A percentile compares a stretch with the other conserved stretches of the same genome.
Evolutionary conservation across 495 filamentous ascomycete genomes (phyloP).

Genomic region (Lophium mytilinum): DNA sequence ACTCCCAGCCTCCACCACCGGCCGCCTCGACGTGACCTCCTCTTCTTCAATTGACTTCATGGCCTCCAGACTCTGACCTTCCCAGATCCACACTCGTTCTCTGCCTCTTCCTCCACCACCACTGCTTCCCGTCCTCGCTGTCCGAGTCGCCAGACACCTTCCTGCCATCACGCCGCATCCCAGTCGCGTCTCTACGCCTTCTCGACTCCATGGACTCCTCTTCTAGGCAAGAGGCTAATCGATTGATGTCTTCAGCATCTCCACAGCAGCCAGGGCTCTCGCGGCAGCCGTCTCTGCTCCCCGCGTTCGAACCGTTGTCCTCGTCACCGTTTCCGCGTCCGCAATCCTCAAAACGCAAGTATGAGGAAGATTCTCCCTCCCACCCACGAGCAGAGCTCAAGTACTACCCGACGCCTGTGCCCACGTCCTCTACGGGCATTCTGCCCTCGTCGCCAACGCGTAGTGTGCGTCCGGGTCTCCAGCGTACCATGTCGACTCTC

Average conservation of each 20-base stretch:
- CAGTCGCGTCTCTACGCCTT: constrained; percentile 12
- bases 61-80: constrained; percentile 5
- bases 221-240: background rate
- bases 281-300: constrained; percentile 59
- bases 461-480: constrained; percentile 45
- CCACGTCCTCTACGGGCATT: constrained; percentile 87
- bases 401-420: constrained; percentile 83
- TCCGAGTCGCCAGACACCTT: constrained; percentile 3
- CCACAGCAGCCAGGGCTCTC: constrained; percentile 5
- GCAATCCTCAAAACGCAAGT: constrained; percentile 33
- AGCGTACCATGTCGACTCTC: constrained; percentile 56
- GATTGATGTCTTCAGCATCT: constrained; percentile 5
- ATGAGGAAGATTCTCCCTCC: constrained; percentile 38
- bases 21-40: constrained; percentile 20
- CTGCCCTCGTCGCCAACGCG: constrained; percentile 77
- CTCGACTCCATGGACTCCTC: constrained; percentile 18
- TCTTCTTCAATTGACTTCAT: constrained; percentile 21
- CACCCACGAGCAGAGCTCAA: constrained; percentile 61
- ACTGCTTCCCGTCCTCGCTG: constrained; percentile 3
- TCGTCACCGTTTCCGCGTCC: constrained; percentile 71
- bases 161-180: background rate
- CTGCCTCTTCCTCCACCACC: constrained; percentile 6
- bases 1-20: constrained; percentile 1
- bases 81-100: constrained; percentile 1
- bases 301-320: constrained; percentile 86